Conservation (phyloP, 192 early-diverging fungal genomes). For the Coemansia sp. region DNA sequence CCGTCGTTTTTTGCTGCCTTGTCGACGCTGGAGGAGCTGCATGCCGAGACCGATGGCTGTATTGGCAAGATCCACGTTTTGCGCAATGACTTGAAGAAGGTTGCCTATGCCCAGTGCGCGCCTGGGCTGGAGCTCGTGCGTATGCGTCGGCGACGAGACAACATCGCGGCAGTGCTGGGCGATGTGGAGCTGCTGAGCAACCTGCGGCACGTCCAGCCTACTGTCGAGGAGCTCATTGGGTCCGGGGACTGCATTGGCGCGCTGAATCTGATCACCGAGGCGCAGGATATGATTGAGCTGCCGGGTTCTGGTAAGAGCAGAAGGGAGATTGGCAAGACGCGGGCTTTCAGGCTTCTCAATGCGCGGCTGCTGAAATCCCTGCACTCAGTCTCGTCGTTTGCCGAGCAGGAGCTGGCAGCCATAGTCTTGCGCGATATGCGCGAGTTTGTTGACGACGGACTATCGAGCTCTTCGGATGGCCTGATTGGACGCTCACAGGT, state of each 20-base stretch:
- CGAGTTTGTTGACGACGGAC: conserved; percentile 49
- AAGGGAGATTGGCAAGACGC: conserved; percentile 25
- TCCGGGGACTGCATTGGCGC: conserved; percentile 87
- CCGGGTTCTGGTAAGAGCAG: background rate
- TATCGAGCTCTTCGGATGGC: conserved; percentile 18
- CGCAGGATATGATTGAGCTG: conserved; percentile 56
- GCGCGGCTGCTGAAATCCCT: conserved; percentile 24
- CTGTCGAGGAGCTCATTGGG: conserved; percentile 76
- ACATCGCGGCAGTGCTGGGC: conserved; percentile 66
- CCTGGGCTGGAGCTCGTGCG: conserved; percentile 84
- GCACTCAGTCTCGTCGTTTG: conserved; percentile 13
- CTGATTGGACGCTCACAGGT: conserved; percentile 27
- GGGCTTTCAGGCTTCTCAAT: conserved; percentile 32
- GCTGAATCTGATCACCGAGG: conserved; percentile 84
- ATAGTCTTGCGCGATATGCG: conserved; percentile 53
- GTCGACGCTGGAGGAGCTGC: conserved; percentile 86
- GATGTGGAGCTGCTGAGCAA: conserved; percentile 72
- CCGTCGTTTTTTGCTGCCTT: conserved; percentile 95
- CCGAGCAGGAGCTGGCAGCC: conserved; percentile 46
- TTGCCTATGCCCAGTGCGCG: conserved; percentile 64
- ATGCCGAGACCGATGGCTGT: conserved; percentile 88
- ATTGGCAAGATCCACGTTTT: conserved; percentile 83
- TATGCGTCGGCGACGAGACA: conserved; percentile 69
- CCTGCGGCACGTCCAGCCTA: conserved; percentile 74
- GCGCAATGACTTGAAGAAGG: conserved; percentile 62